Base-by-base conservation (phyloP, 148 eudicot genomes). In the Rhododendron vialii region DNA sequence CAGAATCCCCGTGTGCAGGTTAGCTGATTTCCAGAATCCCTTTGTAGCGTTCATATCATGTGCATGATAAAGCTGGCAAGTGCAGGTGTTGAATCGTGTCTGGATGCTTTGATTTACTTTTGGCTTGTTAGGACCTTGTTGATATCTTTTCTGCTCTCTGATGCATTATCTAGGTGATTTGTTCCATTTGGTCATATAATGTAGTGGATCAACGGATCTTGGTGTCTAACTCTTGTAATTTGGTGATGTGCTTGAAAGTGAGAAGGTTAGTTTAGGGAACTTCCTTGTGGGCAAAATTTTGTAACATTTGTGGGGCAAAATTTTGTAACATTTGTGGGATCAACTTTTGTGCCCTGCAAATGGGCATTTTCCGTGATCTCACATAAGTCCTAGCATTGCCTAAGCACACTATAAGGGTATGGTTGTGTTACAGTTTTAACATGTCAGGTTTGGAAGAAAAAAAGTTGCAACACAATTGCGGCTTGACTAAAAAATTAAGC, bases 1-100 rank as follows among this genome's bases (percentile, higher is more conserved):
- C 96, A 96, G 87, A 96, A 95, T 90, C 99, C 99, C 7, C 90
- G 99, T 84, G 99, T 96, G 6, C 99, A 96, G 99, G 99, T 92
- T 43, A 79, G 93, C 85, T 65, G 20, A 18, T 61, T 65, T 24
- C n/a, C 22, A 1, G 22, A 55, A 55, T 55, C 24, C 17, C 11
- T 84, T 71, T 55, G 26, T 84, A 77, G 43, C 5, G 18, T 36
- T 8, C 1, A 35, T 57, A 22, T 81, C 26, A 57, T 6, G 13
- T 81, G 83, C 75, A 41, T 55, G 36, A 63, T 85, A 38, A 76
- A 35, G 50, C 35, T 73, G 36, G 73, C 80, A 50, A 81, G 67
- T 80, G 45, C 47, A 30, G 35, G 14, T 65, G 65, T 53, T 26
- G 81, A 12, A 50, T 36, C 20, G 4, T 80, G 1, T 74, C 33